Percentiles rank a stretch among this genome's conserved stretches.
These are phyloP conservation scores for Sechiopsis laciniata DNA, from an alignment of 306 rosid genomes.

Conservation along the genomic window DNA sequence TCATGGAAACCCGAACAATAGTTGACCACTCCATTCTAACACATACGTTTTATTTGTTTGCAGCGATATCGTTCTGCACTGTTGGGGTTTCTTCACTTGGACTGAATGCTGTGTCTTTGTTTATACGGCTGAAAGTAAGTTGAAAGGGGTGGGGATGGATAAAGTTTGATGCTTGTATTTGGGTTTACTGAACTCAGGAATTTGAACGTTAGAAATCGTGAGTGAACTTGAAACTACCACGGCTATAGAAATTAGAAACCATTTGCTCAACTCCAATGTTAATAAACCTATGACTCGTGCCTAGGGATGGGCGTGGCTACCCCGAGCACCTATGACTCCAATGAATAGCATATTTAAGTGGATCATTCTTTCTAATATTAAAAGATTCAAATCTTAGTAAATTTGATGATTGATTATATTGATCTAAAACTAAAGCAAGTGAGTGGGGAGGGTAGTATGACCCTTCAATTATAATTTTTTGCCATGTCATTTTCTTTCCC, in stretches of 20 bases:
- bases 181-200: background rate
- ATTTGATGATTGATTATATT: no score
- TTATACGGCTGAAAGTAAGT: background rate
- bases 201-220: background rate
- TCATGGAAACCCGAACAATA: no score
- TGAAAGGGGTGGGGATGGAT: conserved; percentile 3
- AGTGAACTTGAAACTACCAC: conserved; percentile 2
- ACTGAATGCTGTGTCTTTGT: background rate
- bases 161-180: background rate
- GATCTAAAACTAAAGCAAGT: no score
- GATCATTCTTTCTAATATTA: background rate
- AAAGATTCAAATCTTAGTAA: no score
- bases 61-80: background rate
- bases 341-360: background rate
- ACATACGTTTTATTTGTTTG: background rate
- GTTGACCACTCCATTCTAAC: background rate
- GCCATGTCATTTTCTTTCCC: no score
- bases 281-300: background rate
- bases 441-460: no score
- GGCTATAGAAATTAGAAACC: background rate
- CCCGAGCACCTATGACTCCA: no score
- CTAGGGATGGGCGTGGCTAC: no score
- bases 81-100: background rate
- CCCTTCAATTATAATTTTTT: no score
- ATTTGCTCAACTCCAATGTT: background rate